Evolutionary conservation across 345 rosid genomes (phyloP), one percentile per base, ranked within the genome.

Genomic region (Bruguiera parviflora): DNA sequence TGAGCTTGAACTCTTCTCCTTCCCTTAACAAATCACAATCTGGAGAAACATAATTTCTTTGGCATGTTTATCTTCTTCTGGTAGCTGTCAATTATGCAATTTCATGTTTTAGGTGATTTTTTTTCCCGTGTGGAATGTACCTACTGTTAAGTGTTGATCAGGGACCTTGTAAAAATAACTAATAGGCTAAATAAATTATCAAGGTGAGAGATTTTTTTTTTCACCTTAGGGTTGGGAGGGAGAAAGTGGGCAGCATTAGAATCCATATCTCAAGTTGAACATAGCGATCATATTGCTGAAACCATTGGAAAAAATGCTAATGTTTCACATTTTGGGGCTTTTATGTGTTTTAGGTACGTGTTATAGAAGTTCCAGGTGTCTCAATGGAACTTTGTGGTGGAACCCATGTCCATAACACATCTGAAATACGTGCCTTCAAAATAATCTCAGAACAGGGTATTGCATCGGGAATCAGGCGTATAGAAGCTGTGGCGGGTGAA

Each of bases 331-430:
- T 3, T 13, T 15, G 18, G 49, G 59, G 28, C 16, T 56, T 56
- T 56, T 24, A 58, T 72, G 22, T 75, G 64, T 55, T 20, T 57
- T 77, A 94, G 98, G 98, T 94, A 35, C 92, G 98, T 63, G 96
- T 94, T n/a, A 92, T 94, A 29, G 96, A 94, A 81, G 98, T 94
- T 77, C 97, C 97, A 16, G 98, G 97, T 71, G 92, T 94, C 65
- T 94, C 98, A 33, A 88, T 94, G 96, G 98, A 94, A 82, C 96
- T 94, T 69, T 91, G 98, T 76, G 97, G 97, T 77, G 98, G 98
- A 75, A 94, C 98, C 57, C 98, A 89, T 79, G 98, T 94, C 66
- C 74, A 77, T 75, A 91, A 84, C 80, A 94, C 98, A 73, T 78
- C 89, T 56, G 98, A 94, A 73, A 94, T 94, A 72, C 85, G 93